Conservation (phyloP, 2,329 filamentous ascomycete genomes). For the Penicillium sp. region DNA sequence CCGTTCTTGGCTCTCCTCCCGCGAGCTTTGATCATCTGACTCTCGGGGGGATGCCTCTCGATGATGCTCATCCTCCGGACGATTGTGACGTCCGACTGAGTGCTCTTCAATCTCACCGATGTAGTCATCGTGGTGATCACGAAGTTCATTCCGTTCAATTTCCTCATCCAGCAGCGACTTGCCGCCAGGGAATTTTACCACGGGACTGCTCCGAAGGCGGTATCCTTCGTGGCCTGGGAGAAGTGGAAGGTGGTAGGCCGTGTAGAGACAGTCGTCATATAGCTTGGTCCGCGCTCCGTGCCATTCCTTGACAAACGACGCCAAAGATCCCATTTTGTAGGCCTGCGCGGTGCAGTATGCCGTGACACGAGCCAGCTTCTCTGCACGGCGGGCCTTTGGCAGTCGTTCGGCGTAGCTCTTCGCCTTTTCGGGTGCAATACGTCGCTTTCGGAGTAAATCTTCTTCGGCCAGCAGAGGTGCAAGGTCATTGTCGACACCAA, state of each 20-base stretch:
- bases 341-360: slow-evolving; percentile 95
- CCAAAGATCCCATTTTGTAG: slow-evolving; percentile 86
- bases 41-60: slow-evolving; percentile 14
- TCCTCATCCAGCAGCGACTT: slow-evolving; percentile 92
- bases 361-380: slow-evolving; percentile 85
- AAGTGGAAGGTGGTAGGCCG: slow-evolving; percentile 88
- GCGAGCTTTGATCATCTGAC: slow-evolving; percentile 7
- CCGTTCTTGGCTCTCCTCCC: slow-evolving; percentile 8
- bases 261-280: slow-evolving; percentile 96
- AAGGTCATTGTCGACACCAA: slow-evolving; percentile 56
- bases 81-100: slow-evolving; percentile 41
- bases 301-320: slow-evolving; percentile 80
- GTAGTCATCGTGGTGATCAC: slow-evolving; percentile 90
- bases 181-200: slow-evolving; percentile 88
- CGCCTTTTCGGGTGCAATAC: slow-evolving; percentile 53
- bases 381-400: slow-evolving; percentile 81
- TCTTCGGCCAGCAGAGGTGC: slow-evolving; percentile 57
- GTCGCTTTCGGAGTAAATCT: slow-evolving; percentile 59
- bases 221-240: slow-evolving; percentile 85
- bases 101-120: slow-evolving; percentile 64
- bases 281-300: slow-evolving; percentile 92
- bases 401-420: slow-evolving; percentile 95
- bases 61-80: slow-evolving; percentile 31
- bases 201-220: slow-evolving; percentile 82
- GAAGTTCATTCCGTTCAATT: slow-evolving; percentile 87